Evolutionary conservation across 768 basidiomycete species (phyloP).

Genomic region (Artomyces pyxidatus): DNA sequence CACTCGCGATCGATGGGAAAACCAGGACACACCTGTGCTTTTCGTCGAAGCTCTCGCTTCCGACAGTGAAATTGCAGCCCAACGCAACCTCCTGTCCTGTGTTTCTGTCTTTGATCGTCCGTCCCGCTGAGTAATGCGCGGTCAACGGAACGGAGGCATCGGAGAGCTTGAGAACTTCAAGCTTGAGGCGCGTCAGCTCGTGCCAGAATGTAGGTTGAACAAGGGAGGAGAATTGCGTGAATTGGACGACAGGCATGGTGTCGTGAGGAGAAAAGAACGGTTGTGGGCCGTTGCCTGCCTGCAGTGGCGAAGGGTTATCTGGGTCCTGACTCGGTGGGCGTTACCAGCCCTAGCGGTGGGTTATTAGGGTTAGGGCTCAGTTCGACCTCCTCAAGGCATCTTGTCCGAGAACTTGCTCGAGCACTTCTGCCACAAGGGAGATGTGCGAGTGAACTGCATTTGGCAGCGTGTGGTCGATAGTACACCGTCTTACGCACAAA

Average conservation of each 20-base stretch:
- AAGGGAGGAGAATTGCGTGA: conserved; percentile 79
- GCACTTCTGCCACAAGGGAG: too few relatives aligned
- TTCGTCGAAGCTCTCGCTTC: conserved; percentile 54
- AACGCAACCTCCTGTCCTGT: conserved; percentile 68
- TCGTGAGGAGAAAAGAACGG: not conserved
- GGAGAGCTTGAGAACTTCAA: conserved; percentile 81
- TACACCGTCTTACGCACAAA: too few relatives aligned
- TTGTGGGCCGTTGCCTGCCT: too few relatives aligned
- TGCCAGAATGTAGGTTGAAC: conserved; percentile 94
- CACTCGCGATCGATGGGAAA: not conserved
- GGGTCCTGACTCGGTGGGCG: too few relatives aligned
- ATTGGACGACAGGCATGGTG: conserved; percentile 64
- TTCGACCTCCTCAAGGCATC: too few relatives aligned
- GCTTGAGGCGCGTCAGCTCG: conserved; percentile 78
- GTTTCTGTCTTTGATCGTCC: conserved; percentile 67
- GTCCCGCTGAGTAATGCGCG: conserved; percentile 65
- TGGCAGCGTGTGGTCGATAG: too few relatives aligned
- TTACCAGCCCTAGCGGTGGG: too few relatives aligned
- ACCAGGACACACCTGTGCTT: conserved; percentile 33
- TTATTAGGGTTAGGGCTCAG: too few relatives aligned
- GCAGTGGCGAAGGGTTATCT: too few relatives aligned
- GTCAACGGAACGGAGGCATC: conserved; percentile 57
- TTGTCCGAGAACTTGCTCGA: too few relatives aligned
- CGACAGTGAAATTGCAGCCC: conserved; percentile 57
- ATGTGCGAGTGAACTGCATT: too few relatives aligned